Evolutionary conservation across 73 alveolate species (phyloP), one percentile per base, ranked within the genome.

Genomic region (Paraurostyla sp.): DNA sequence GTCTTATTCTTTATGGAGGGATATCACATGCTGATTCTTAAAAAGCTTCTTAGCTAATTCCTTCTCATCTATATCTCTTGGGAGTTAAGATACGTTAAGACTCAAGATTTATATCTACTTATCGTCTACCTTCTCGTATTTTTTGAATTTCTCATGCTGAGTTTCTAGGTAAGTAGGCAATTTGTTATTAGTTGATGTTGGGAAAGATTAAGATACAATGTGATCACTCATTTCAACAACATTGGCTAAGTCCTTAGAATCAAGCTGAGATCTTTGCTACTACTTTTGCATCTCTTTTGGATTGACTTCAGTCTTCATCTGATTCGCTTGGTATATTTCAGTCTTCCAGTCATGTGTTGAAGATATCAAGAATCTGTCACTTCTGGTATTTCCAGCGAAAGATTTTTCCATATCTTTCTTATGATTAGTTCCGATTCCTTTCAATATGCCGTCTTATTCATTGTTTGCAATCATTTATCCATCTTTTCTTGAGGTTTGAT

Each of bases 331-430:
- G 82, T 11, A 65, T 65, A 65, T 40, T 22, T 65, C 82, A 65
- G 82, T 65, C 23, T 65, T 65, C 82, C 82, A 65, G 25, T 65
- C 82, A 40, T 65, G 82, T 2, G 82, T 58, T 6, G 59, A 35
- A 1, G 82, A 65, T 6, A 65, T 65, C 25, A 38, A 22, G 46
- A 65, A 65, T 65, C 82, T 65, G 40, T 54, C 69, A 59, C 9
- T 59, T 20, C 15, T 11, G 50, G 3, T 29, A 59, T 6, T 29
- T 23, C 9, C 48, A 27, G 58, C 22, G n/a, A 4, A 38, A 1
- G 82, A 65, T 38, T 30, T 65, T 15, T 65, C 82, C 33, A 65
- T 3, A 38, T 65, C 82, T 65, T 35, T 65, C 25, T 65, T 16
- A 35, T 65, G 82, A 65, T 65, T 65, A 38, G 9, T 15, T 11